Evolutionary conservation across 352 stramenopile genomes (phyloP), one percentile per base, ranked within the genome.

Genomic region (Plasmopara viticola): DNA sequence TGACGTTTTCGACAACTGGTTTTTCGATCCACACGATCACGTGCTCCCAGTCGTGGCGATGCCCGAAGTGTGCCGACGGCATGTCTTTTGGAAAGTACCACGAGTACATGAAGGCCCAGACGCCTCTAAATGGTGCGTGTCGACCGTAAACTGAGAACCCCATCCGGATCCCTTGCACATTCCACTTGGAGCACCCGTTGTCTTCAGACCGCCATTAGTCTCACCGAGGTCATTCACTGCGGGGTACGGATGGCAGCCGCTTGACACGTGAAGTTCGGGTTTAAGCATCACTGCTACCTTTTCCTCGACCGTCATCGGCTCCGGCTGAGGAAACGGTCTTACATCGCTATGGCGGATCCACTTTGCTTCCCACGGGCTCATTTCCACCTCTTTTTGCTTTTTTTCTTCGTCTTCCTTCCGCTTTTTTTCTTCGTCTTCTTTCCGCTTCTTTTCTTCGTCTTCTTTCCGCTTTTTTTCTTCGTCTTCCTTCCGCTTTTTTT

Each of bases 51-150:
- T 56, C 41, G 10, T 56, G 50, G 14, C 50, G 50, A 20, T 56
- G 50, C 4, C 50, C 50, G 5, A 56, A 13, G 8, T 31, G 31
- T 6, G 50, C 40, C 5, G 41, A 49, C 4, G 50, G 50, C 5
- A 30, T 44, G 25, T 56, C 50, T 33, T 56, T 56, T 9, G 50
- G 50, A 35, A 56, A 56, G 14, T 50, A 56, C 50, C 50, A 56
- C 9, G 18, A 38, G 20, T 50, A 56, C 49, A 56, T 56, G 15
- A 56, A 44, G 14, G 33, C 49, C 49, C 49, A 56, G 31, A 40
- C 8, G 6, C 15, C 50, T 9, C 39, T 56, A 31, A 50, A 18
- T 41, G 41, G 50, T 6, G 42, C 45, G 0, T 40, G 43, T 14
- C 50, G 50, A 5, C 33, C 50, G 34, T 56, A 56, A 10, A 56